phyloP scores from a whole-genome alignment of 129 eudicot species.

The Saposhnikovia divaricata region DNA sequence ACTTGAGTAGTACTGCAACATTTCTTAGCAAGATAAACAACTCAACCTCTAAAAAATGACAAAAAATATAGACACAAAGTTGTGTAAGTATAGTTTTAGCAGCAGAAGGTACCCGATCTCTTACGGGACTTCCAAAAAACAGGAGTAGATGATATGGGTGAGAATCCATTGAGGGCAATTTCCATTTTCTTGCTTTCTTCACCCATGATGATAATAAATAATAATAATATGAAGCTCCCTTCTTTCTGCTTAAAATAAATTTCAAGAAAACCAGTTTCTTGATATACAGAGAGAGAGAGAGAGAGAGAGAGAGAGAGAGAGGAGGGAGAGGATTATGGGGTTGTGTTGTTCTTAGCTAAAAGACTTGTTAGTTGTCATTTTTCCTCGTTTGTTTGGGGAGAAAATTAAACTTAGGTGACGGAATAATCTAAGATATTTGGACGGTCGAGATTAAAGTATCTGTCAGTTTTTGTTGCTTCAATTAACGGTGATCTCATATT shows the following conservation, averaged over 20 bases:
- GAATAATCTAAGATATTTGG: slow-evolving; percentile 16
- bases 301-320: not conserved
- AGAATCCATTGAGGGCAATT: slow-evolving; percentile 45
- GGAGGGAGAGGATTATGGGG: not conserved
- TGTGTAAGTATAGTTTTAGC: not conserved
- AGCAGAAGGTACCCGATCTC: slow-evolving; percentile 42
- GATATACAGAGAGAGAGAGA: not conserved
- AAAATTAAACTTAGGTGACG: slow-evolving; percentile 16
- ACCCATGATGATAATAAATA: slow-evolving; percentile 37
- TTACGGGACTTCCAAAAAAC: slow-evolving; percentile 85
- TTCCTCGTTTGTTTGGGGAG: slow-evolving; percentile 18
- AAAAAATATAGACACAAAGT: not conserved
- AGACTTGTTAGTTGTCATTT: slow-evolving; percentile 4
- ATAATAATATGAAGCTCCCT: not conserved
- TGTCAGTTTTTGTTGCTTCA: not conserved
- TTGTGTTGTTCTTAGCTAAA: not conserved
- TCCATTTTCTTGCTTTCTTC: slow-evolving; percentile 24
- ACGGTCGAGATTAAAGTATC: slow-evolving; percentile 29
- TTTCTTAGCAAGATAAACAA: not conserved
- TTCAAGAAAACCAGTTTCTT: not conserved
- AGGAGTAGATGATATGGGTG: slow-evolving; percentile 62
- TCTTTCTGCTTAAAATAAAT: not conserved
- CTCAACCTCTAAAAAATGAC: not conserved
- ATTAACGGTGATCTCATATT: slow-evolving; percentile 8
- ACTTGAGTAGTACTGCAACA: not conserved